Percentiles rank a stretch among this genome's conserved stretches.
Evolutionary conservation across 805 yeast genomes (phyloP).

Genomic region (Candida ulmi): DNA sequence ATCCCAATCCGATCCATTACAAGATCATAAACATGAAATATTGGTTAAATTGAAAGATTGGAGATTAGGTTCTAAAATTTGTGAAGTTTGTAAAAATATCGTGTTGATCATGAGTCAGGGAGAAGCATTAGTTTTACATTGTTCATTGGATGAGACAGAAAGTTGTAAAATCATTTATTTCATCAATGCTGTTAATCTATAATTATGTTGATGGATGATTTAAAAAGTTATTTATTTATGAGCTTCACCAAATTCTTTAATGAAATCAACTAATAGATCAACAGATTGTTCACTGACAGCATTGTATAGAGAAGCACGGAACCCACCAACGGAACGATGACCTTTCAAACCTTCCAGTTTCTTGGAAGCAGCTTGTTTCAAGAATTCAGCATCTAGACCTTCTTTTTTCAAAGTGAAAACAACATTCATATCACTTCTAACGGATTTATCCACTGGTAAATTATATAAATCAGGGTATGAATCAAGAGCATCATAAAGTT

Average conservation of each 20-base stretch:
- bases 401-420: conserved; percentile 73
- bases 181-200: conserved; percentile 29
- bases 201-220: no score
- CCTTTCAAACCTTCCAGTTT: conserved; percentile 83
- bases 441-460: conserved; percentile 56
- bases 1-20: conserved; percentile 21
- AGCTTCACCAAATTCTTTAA: conserved; percentile 52
- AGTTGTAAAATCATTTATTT: conserved; percentile 63
- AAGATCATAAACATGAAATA: conserved; percentile 37
- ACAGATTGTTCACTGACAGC: conserved; percentile 69
- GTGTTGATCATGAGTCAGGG: conserved; percentile 52
- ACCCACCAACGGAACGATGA: conserved; percentile 96
- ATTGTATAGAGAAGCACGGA: conserved; percentile 89
- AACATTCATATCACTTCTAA: conserved; percentile 87
- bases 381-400: conserved; percentile 62
- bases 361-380: conserved; percentile 55
- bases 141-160: conserved; percentile 58
- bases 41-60: conserved; percentile 57
- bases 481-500: conserved; percentile 63
- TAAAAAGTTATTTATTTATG: no score
- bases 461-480: conserved; percentile 57
- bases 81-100: conserved; percentile 56
- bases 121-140: conserved; percentile 59
- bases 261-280: conserved; percentile 47
- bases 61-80: conserved; percentile 58